phyloP scores from a whole-genome alignment of 371 early-diverging fungal species.

The Catenaria anguillulae region DNA sequence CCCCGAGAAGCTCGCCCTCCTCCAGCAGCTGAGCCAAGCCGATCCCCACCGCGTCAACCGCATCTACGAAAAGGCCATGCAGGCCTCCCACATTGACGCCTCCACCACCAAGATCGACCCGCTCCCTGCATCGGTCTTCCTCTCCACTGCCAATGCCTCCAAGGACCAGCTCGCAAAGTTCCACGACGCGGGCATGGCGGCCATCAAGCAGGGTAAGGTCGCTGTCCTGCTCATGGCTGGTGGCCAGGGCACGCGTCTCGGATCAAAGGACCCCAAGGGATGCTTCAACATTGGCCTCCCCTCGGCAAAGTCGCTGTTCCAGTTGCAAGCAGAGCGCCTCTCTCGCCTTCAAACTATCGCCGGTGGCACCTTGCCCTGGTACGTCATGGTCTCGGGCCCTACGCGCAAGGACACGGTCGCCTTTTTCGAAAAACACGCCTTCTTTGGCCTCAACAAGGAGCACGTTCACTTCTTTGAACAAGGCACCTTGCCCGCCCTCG shows the following conservation, averaged over 20 bases:
- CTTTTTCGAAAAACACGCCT: conserved; percentile 57
- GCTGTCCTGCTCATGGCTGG: conserved; percentile 85
- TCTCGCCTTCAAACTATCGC: conserved; percentile 61
- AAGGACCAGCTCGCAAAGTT: conserved; percentile 44
- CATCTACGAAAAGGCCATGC: conserved; percentile 32
- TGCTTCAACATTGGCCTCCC: conserved; percentile 82
- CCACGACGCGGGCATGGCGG: conserved; percentile 52
- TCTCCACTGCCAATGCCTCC: conserved; percentile 46
- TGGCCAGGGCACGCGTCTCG: conserved; percentile 80
- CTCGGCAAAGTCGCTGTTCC: conserved; percentile 74
- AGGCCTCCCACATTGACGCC: conserved; percentile 1
- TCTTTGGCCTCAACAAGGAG: conserved; percentile 61
- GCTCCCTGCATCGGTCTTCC: conserved; percentile 56
- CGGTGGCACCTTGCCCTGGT: conserved; percentile 61
- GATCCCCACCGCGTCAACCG: conserved; percentile 66
- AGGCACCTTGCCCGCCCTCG: conserved; percentile 70
- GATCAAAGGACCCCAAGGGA: conserved; percentile 77
- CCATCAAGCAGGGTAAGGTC: conserved; percentile 76
- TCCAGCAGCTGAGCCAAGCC: conserved; percentile 47
- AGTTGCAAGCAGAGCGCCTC: conserved; percentile 84
- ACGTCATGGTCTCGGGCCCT: conserved; percentile 90
- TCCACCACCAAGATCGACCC: conserved; percentile 38
- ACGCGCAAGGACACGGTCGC: conserved; percentile 60
- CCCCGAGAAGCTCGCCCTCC: conserved; percentile 38
- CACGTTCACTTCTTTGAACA: conserved; percentile 82